Evolutionary conservation across 2,329 filamentous ascomycete species (phyloP).

Genomic region (Stylonectria norvegica): DNA sequence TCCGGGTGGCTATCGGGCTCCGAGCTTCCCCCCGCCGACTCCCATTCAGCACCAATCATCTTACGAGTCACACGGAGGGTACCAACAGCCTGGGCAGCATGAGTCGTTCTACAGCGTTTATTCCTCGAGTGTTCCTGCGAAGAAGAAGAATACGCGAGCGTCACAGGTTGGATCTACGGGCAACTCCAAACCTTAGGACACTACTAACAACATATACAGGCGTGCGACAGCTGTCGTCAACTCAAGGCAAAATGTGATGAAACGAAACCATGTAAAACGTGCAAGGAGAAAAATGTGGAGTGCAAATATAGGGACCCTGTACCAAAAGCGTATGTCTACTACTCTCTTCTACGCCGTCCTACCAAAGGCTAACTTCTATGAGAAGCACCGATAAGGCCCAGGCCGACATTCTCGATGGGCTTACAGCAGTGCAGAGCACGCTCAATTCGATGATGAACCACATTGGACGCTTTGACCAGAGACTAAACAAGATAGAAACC

Average conservation of each 20-base stretch:
- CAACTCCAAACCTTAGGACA: background rate
- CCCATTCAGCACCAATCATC: slow-evolving; percentile 37
- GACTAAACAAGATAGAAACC: slow-evolving; percentile 35
- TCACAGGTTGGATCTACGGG: slow-evolving; percentile 48
- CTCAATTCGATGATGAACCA: slow-evolving; percentile 36
- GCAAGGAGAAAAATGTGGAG: slow-evolving; percentile 77
- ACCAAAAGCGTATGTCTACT: slow-evolving; percentile 73
- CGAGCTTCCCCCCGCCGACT: slow-evolving; percentile 41
- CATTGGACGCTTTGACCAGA: slow-evolving; percentile 37
- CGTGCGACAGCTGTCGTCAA: slow-evolving; percentile 84
- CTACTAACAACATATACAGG: slow-evolving; percentile 48
- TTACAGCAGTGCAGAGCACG: slow-evolving; percentile 40
- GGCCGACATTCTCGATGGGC: slow-evolving; percentile 57
- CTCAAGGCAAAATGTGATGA: slow-evolving; percentile 93
- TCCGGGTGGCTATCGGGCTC: slow-evolving; percentile 40
- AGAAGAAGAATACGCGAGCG: slow-evolving; percentile 63
- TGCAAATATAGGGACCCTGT: slow-evolving; percentile 90
- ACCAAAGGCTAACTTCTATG: slow-evolving; percentile 9
- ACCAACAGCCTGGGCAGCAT: slow-evolving; percentile 31
- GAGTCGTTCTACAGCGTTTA: slow-evolving; percentile 42
- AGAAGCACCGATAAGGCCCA: slow-evolving; percentile 57
- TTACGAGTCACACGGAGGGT: slow-evolving; percentile 36
- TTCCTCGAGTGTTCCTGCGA: slow-evolving; percentile 40
- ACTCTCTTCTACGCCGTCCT: background rate
- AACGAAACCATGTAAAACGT: slow-evolving; percentile 78